Conservation (phyloP, 2,329 filamentous ascomycete species). For the Calonectria montana region DNA sequence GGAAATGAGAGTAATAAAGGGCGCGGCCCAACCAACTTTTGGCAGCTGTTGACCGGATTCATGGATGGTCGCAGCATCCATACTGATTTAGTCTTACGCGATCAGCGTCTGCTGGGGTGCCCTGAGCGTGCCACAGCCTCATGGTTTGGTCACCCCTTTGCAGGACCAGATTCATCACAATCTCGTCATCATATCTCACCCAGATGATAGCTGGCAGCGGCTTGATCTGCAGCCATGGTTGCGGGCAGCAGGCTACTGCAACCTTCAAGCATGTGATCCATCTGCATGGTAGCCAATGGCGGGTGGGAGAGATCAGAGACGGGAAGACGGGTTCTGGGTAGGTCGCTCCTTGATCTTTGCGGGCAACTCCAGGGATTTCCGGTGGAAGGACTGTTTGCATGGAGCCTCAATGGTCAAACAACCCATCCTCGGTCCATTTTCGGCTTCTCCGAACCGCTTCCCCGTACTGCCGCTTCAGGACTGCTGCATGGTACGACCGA, state of each 20-base stretch:
- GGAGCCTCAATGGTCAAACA: constrained; percentile 15
- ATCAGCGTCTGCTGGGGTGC: constrained; percentile 9
- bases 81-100: constrained; percentile 12
- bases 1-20: constrained; percentile 7
- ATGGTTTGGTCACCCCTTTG: constrained; percentile 1
- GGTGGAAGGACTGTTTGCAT: constrained; percentile 14
- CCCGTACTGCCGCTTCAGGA: constrained; percentile 35
- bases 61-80: neutral
- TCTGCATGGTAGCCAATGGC: constrained; percentile 39
- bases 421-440: constrained; percentile 27
- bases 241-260: constrained; percentile 21
- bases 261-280: constrained; percentile 38
- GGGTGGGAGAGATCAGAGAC: constrained; percentile 22
- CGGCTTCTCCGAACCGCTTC: constrained; percentile 31
- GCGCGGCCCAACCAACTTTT: neutral
- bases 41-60: neutral
- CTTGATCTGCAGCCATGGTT: constrained; percentile 16
- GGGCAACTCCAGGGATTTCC: constrained; percentile 9
- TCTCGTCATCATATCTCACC: constrained; percentile 7
- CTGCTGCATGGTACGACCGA: constrained; percentile 40
- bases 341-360: neutral
- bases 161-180: constrained; percentile 1
- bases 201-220: constrained; percentile 1
- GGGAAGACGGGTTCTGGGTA: constrained; percentile 8
- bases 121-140: constrained; percentile 3